Percentiles rank a stretch among this genome's conserved stretches.
phyloP scores from a whole-genome alignment of 352 stramenopile species.

The Thraustochytrium sp. region DNA sequence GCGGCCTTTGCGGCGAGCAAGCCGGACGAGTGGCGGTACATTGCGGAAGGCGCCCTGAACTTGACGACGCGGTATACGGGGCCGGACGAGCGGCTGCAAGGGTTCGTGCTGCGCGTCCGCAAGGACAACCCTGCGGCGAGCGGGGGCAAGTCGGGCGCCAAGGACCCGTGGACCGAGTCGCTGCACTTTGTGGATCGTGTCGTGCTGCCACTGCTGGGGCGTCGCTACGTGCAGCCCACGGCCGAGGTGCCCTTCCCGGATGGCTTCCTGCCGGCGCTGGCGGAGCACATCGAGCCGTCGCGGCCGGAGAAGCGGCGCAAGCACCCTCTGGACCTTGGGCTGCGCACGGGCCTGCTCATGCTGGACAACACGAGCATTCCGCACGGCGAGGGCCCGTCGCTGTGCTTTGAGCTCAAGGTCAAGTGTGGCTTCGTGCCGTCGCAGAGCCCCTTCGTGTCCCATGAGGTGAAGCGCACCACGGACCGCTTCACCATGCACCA shows the following conservation, averaged over 20 bases:
- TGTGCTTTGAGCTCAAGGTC: slow-evolving; percentile 76
- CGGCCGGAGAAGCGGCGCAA: slow-evolving; percentile 17
- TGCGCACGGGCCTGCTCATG: slow-evolving; percentile 41
- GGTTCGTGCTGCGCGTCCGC: slow-evolving; percentile 71
- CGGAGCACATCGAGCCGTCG: not conserved
- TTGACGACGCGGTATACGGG: slow-evolving; percentile 65
- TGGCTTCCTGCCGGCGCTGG: slow-evolving; percentile 14
- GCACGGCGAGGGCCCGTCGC: slow-evolving; percentile 41
- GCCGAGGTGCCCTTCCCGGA: not conserved
- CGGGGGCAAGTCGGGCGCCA: not conserved
- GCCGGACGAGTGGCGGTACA: slow-evolving; percentile 71
- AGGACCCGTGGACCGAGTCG: not conserved
- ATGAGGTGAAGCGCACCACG: slow-evolving; percentile 60
- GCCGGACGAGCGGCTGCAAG: slow-evolving; percentile 56
- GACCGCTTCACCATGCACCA: slow-evolving; percentile 81
- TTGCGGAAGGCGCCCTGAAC: slow-evolving; percentile 73
- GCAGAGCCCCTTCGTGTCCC: slow-evolving; percentile 51
- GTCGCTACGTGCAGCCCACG: slow-evolving; percentile 20
- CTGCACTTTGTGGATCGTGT: slow-evolving; percentile 8
- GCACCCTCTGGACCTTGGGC: slow-evolving; percentile 15
- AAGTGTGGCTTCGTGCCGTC: slow-evolving; percentile 72
- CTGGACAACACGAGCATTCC: slow-evolving; percentile 40
- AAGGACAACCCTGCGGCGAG: slow-evolving; percentile 53
- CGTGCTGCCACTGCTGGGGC: slow-evolving; percentile 1
- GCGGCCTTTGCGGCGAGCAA: slow-evolving; percentile 11